Percentiles rank a stretch among this genome's conserved stretches.
These are phyloP conservation scores for Saccharum hybrid DNA, from an alignment of 202 grass and related monocot species.

Conservation along the genomic window DNA sequence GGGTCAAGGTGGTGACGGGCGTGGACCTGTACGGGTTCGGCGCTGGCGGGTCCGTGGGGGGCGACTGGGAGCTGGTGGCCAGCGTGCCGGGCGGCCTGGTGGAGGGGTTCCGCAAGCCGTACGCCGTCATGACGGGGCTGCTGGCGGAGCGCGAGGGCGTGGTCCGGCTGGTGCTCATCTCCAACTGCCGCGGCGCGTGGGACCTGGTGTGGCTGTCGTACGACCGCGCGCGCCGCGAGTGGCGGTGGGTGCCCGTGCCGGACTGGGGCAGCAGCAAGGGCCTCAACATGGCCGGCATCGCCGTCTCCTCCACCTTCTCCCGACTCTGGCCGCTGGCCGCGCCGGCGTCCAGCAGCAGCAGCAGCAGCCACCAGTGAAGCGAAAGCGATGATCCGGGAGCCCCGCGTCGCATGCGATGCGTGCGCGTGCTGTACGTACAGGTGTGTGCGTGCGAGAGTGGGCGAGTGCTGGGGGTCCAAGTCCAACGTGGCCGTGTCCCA, in stretches of 20 bases:
- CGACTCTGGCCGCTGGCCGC: conserved; percentile 66
- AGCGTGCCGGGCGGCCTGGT: conserved; percentile 61
- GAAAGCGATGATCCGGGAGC: neutral
- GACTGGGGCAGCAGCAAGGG: conserved; percentile 81
- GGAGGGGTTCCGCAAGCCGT: conserved; percentile 70
- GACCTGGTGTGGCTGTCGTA: conserved; percentile 89
- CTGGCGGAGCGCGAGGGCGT: conserved; percentile 82
- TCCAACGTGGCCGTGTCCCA: too few species aligned
- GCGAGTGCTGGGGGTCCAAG: neutral
- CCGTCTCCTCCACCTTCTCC: conserved; percentile 93
- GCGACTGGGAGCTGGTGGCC: conserved; percentile 74
- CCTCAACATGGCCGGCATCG: conserved; percentile 96
- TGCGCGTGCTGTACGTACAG: neutral
- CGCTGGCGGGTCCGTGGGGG: conserved; percentile 19
- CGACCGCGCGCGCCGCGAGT: conserved; percentile 53
- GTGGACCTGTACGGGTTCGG: conserved; percentile 81
- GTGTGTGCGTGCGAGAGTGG: neutral
- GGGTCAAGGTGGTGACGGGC: conserved; percentile 59
- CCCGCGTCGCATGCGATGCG: too few species aligned
- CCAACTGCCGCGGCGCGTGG: conserved; percentile 83
- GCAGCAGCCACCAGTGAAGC: neutral
- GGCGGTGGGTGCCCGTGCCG: conserved; percentile 87
- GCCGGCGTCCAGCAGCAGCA: neutral
- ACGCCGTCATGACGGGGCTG: conserved; percentile 82
- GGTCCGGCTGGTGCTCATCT: conserved; percentile 81